Evolutionary conservation across 352 stramenopile species (phyloP), one percentile per base, ranked within the genome.

Genomic region (Globisporangium radiosum): DNA sequence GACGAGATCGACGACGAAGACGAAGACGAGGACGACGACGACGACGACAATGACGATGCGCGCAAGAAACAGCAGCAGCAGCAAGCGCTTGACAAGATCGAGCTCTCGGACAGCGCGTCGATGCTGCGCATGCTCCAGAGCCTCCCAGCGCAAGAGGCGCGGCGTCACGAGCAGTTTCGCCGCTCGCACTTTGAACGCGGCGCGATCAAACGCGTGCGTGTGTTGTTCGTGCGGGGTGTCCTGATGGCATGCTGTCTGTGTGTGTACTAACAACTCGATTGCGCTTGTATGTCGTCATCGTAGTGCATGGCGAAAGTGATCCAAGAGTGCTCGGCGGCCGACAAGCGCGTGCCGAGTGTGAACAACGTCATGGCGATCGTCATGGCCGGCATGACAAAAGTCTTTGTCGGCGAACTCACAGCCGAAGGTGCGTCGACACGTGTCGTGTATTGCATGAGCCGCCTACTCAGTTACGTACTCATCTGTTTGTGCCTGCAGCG

Each of bases 331-430:
- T 75, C 73, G 4, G 52, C 64, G 4, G 60, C 70, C 15, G 82
- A 92, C 61, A 82, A 73, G 59, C 81, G 59, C 38, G 63, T 63
- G 40, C 76, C 82, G 36, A 76, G 62, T 36, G 82, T 92, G 44
- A 91, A 80, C 54, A 86, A 92, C 58, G 81, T 94, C 55, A 94
- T 94, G 85, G 70, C 79, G 17, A 94, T 94, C 52, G 81, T 92
- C 63, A 92, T 94, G 82, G 82, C 78, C 7, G 85, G 85, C n/a
- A 90, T 94, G 75, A 84, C 81, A 37, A 94, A 94, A 57, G 78
- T 87, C 14, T 92, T 94, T 45, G 79, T 91, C 0, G 81, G 85
- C 17, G 79, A 89, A 53, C 72, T 94, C 56, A 90, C 79, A 11
- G 77, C 83, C 2, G 81, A 92, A 82, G 81, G 81, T 91, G 54